These are phyloP conservation scores for Diaporthe nobilis DNA, from an alignment of 2,329 filamentous ascomycete genomes.

Conservation along the genomic window DNA sequence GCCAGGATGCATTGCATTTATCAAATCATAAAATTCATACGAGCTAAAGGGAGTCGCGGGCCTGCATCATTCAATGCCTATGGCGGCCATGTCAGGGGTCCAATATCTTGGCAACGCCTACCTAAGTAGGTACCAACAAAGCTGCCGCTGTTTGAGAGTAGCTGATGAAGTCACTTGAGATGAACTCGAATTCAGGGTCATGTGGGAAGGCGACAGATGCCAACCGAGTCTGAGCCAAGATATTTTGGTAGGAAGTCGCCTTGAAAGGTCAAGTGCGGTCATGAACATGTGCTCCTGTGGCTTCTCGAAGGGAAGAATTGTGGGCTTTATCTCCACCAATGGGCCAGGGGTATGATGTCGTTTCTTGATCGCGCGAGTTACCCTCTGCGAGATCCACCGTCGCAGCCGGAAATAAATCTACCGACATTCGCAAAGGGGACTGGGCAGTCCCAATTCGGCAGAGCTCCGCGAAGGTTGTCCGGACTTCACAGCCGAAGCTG, in stretches of 20 bases:
- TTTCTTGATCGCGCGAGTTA: neutral
- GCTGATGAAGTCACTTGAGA: neutral
- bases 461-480: neutral
- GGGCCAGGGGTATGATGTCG: neutral
- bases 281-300: neutral
- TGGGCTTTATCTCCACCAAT: conserved; percentile 8
- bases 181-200: neutral
- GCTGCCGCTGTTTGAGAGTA: neutral
- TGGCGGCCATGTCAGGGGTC: neutral
- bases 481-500: neutral
- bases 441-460: neutral
- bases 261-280: neutral
- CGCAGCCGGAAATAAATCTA: conserved; percentile 4
- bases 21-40: neutral
- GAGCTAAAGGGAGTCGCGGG: neutral
- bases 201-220: neutral
- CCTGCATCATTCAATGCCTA: neutral
- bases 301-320: neutral
- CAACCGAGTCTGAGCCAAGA: neutral
- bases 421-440: conserved; percentile 26
- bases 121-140: no score
- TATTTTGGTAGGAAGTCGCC: neutral
- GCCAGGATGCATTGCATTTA: no score
- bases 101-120: neutral
- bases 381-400: neutral